Evolutionary conservation across 139 green algal genomes (phyloP), one percentile per base, ranked within the genome.

Genomic region (Dunaliella sp.): DNA sequence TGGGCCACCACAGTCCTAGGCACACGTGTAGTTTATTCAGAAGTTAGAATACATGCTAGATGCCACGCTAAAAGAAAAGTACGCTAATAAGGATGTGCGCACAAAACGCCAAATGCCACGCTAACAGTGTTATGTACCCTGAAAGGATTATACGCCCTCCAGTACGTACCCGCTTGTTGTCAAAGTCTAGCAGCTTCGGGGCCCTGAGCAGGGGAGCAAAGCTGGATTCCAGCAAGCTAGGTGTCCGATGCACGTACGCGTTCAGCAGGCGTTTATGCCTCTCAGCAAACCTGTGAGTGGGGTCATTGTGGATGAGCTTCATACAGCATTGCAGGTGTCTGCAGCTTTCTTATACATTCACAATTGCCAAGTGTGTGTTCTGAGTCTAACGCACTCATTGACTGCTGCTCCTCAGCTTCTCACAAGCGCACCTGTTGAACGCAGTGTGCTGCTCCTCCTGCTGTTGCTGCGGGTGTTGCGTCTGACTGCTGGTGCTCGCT

Each of bases 151-250:
- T n/a, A n/a, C n/a, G n/a, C n/a, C n/a, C n/a, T n/a, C n/a, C n/a
- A n/a, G 98, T 98, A 88, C 94, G 95, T 3, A 93, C 84, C 35
- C 96, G 92, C 95, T 99, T 99, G 93, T 99, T 99, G 91, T 98
- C 96, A 91, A 99, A 99, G 84, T 99, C 97, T 36, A 99, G 92
- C 57, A 99, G 92, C 58, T 92, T 89, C 28, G 97, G 95, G 31
- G 88, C 90, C 24, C 92, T 83, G 81, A 99, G 91, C 80, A 99
- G 91, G 26, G 95, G 90, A 21, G 88, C 82, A 65, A 99, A 87
- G 25, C 90, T 92, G 36, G 89, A 89, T 85, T 98, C 91, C 77
- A 99, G 94, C 88, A 99, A 89, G 30, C 82, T 36, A 0, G 94
- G 94, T 58, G 92, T 92, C 80, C 95, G 90, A 36, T 92, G 89